A percentile compares a stretch with the other conserved stretches of the same genome.
These are phyloP conservation scores for Anisodus tanguticus DNA, from an alignment of 257 asterid species.

Conservation along the genomic window DNA sequence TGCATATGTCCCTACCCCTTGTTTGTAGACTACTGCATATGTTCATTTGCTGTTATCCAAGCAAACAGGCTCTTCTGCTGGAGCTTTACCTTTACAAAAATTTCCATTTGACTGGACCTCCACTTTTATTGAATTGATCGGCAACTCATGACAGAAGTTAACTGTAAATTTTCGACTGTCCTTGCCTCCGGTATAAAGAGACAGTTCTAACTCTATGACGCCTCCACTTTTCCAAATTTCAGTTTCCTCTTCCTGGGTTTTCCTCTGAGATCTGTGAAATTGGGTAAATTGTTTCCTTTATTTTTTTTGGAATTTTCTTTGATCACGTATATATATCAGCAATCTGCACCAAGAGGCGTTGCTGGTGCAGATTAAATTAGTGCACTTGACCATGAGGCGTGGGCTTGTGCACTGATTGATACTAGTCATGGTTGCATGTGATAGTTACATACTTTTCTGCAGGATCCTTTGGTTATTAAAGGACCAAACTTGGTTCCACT, in stretches of 20 bases:
- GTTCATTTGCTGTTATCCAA: not conserved
- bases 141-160: not conserved
- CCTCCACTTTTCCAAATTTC: not conserved
- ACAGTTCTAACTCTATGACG: not conserved
- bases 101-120: not conserved
- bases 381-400: not conserved
- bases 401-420: not conserved
- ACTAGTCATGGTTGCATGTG: not conserved
- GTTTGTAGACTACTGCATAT: not conserved
- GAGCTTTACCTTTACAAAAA: not conserved
- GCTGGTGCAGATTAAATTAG: no score
- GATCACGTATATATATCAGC: not conserved
- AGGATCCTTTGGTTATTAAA: constrained; percentile 78
- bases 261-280: not conserved
- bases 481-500: constrained; percentile 70
- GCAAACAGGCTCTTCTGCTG: not conserved
- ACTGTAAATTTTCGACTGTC: not conserved
- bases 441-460: constrained; percentile 22
- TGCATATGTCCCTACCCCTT: not conserved
- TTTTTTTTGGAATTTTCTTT: not conserved
- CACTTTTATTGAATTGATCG: not conserved
- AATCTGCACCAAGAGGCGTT: not conserved
- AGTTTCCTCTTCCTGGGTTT: not conserved
- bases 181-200: not conserved
- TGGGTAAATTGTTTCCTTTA: not conserved